Base-by-base conservation (phyloP, 768 basidiomycete genomes). In the Suillus alpinus region DNA sequence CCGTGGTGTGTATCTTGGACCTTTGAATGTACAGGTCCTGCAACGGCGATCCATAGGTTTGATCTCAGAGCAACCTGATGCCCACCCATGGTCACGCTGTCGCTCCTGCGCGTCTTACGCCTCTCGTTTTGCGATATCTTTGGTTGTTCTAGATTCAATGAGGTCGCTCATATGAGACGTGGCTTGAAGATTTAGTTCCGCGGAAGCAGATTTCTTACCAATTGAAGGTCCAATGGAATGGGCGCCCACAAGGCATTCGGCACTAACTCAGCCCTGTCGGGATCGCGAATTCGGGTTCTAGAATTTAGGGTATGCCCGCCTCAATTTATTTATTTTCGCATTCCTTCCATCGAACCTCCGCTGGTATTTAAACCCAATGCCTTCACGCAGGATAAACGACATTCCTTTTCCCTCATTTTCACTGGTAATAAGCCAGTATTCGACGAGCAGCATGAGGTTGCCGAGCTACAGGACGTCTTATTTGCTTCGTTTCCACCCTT, bases 401-500 rank as follows among this genome's bases (percentile, higher is more conserved):
- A n/a, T 34, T 32, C 43, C 39, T 51, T 52, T 60, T 32, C 59
- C 47, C 6, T n/a, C 20, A 12, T 50, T 44, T 37, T 23, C 46
- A 31, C 47, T 56, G 13, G 32, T 32, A 2, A 10, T 59, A 23
- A 41, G 20, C 39, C 39, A 32, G 39, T 18, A 39, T 16, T 34
- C 36, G 13, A 63, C 23, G 20, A 44, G 51, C 23, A 31, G 47
- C 9, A 31, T 52, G 40, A 60, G 57, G 2, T 46, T 64, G 10
- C 63, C 61, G 3, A 59, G 44, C 26, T 64, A 64, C 43, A 52
- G 62, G 13, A 52, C 58, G 2, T 64, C 62, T 3, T 41, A 64
- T 29, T 40, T 64, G 41, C 47, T 63, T 7, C 49, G 63, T 10
- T 64, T 52, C 34, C 62, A 64, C 16, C 63, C 63, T 9, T 62